Percentiles rank a stretch among this genome's conserved stretches.
Conservation (phyloP, 1,284 basidiomycete genomes). For the Naganishia cerealis region DNA sequence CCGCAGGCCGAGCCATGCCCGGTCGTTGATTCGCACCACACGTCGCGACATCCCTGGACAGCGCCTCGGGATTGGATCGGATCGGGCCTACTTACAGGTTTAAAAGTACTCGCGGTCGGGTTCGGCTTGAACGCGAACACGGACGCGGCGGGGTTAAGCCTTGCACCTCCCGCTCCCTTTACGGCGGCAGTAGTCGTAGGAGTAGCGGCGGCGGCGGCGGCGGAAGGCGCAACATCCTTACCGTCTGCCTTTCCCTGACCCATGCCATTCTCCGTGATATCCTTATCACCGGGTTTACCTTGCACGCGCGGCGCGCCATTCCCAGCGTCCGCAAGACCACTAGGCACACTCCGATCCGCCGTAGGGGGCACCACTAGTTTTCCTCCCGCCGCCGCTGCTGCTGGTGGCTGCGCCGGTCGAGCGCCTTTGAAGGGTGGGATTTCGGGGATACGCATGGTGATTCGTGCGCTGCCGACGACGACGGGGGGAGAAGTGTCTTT, state of each 20-base stretch:
- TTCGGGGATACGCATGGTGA: constrained; percentile 31
- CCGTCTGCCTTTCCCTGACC: constrained; percentile 58
- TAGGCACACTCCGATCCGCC: constrained; percentile 36
- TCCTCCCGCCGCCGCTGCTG: constrained; percentile 3
- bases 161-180: constrained; percentile 29
- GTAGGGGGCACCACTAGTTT: constrained; percentile 31
- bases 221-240: constrained; percentile 61
- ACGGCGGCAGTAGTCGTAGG: constrained; percentile 37
- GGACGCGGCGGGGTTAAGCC: constrained; percentile 73
- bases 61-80: not conserved
- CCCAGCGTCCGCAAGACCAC: not conserved
- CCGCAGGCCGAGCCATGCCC: too few relatives aligned
- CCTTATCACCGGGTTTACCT: not conserved
- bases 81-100: constrained; percentile 45
- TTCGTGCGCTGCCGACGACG: not conserved
- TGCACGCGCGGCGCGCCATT: not conserved
- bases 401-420: not conserved
- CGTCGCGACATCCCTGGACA: too few relatives aligned
- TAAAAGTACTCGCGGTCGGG: constrained; percentile 56
- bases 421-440: constrained; percentile 30
- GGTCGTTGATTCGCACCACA: too few relatives aligned
- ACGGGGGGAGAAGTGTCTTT: too few relatives aligned
- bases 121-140: constrained; percentile 66
- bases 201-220: constrained; percentile 17
- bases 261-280: not conserved